phyloP scores from a whole-genome alignment of 1,284 basidiomycete genomes.

The Ceratobasidium sp. region DNA sequence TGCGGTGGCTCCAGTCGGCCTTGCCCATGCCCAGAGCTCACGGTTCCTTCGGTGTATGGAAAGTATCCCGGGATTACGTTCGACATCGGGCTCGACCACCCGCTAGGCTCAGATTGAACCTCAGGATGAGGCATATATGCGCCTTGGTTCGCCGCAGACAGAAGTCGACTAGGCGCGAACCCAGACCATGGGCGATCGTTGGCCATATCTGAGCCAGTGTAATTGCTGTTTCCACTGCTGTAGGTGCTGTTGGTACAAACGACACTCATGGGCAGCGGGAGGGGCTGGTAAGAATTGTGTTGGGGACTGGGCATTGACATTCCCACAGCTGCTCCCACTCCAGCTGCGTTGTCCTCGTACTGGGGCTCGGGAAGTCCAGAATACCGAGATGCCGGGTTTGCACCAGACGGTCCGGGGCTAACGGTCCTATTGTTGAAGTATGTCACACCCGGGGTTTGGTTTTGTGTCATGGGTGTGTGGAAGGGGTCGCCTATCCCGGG shows the following conservation, averaged over 20 bases:
- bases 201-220: background rate
- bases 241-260: background rate
- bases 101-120: background rate
- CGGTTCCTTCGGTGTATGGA: background rate
- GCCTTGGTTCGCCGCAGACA: background rate
- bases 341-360: background rate
- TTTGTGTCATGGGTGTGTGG: conserved; percentile 32
- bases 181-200: conserved; percentile 26
- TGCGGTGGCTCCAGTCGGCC: background rate
- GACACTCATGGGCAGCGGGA: conserved; percentile 13
- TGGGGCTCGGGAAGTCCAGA: conserved; percentile 37
- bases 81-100: background rate
- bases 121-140: background rate
- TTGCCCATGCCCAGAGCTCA: too few relatives aligned
- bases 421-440: background rate
- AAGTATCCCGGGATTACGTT: background rate
- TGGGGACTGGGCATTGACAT: background rate
- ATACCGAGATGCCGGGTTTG: conserved; percentile 8
- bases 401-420: conserved; percentile 8
- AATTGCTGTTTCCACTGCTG: too few relatives aligned
- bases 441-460: conserved; percentile 28
- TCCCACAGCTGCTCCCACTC: background rate
- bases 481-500: conserved; percentile 34
- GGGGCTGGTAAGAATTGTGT: conserved; percentile 3
- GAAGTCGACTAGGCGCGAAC: background rate